A percentile compares a stretch with the other conserved stretches of the same genome.
Evolutionary conservation across 1,284 basidiomycete species (phyloP).

Genomic region (Ganoderma multipileum): DNA sequence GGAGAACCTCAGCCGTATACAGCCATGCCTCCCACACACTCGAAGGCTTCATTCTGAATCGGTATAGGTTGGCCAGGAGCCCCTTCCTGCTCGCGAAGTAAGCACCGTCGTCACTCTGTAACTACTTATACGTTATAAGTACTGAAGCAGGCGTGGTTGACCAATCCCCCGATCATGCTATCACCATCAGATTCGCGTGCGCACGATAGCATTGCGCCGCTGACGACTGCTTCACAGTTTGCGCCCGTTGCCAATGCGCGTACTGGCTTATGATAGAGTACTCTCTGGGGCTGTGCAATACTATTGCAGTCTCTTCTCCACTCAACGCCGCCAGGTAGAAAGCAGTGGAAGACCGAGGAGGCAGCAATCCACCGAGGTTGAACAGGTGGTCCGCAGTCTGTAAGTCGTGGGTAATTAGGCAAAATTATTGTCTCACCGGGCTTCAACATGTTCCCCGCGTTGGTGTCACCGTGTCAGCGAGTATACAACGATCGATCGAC

Average conservation of each 20-base stretch:
- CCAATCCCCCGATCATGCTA: background rate
- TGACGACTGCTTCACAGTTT: background rate
- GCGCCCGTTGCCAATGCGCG: no score
- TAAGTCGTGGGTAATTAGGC: no score
- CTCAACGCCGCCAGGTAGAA: background rate
- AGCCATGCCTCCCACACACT: no score
- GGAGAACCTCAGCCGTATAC: background rate
- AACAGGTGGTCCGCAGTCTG: no score
- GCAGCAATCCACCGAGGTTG: no score
- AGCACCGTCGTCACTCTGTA: background rate
- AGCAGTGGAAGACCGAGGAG: no score
- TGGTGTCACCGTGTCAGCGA: no score
- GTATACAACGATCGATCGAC: background rate
- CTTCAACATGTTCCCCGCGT: background rate
- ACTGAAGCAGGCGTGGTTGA: background rate
- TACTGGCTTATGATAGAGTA: background rate
- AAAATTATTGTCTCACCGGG: background rate
- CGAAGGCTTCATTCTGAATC: background rate
- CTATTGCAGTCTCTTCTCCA: background rate
- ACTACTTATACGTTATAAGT: background rate
- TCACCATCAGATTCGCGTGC: background rate
- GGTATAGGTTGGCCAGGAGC: background rate
- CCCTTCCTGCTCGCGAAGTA: no score
- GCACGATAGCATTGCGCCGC: background rate
- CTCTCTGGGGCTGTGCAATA: background rate